phyloP scores from a whole-genome alignment of 768 basidiomycete species.

The Trametes meyenii region DNA sequence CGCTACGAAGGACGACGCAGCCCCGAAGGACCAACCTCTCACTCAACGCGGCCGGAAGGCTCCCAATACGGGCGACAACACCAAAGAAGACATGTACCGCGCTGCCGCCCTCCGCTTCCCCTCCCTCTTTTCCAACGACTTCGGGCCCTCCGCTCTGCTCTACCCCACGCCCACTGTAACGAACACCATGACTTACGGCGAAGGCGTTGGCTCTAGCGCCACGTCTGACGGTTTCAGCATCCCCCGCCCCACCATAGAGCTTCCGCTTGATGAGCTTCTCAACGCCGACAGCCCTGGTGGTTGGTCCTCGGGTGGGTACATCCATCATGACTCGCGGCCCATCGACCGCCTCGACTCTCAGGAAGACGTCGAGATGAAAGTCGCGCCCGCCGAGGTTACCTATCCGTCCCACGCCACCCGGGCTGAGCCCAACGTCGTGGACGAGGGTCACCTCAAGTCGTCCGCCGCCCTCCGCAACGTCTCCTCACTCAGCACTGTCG shows the following conservation, averaged over 20 bases:
- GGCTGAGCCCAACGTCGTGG: conserved; percentile 28
- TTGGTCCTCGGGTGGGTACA: conserved; percentile 30
- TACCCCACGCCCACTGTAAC: conserved; percentile 68
- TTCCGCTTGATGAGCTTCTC: conserved; percentile 83
- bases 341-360: conserved; percentile 26
- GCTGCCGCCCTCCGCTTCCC: conserved; percentile 65
- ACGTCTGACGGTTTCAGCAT: conserved; percentile 61
- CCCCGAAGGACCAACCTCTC: conserved; percentile 42
- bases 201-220: conserved; percentile 54
- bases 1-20: conserved; percentile 19
- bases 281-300: conserved; percentile 44
- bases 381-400: conserved; percentile 25
- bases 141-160: conserved; percentile 77
- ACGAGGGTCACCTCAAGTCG: conserved; percentile 37
- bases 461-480: conserved; percentile 33
- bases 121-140: conserved; percentile 70
- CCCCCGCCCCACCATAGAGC: conserved; percentile 78
- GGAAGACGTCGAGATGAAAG: conserved; percentile 39
- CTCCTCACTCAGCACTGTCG: conserved; percentile 44
- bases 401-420: conserved; percentile 29
- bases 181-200: conserved; percentile 75
- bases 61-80: conserved; percentile 24
- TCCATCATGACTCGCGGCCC: conserved; percentile 20
- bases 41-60: conserved; percentile 39
- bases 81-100: conserved; percentile 28